phyloP scores from a whole-genome alignment of 805 yeast genomes.

The Candida krabiensis region DNA sequence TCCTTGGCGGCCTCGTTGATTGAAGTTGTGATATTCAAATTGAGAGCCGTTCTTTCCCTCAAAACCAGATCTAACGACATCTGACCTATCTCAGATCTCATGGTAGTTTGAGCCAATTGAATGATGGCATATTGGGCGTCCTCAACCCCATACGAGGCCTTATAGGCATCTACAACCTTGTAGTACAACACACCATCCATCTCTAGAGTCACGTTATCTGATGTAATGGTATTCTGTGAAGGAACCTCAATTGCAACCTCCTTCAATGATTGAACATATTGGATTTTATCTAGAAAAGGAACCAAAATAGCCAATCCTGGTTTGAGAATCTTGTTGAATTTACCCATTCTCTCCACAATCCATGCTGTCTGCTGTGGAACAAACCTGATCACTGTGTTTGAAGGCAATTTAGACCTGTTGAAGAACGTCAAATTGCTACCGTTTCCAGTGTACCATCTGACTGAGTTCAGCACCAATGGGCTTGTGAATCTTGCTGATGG shows the following conservation, averaged over 20 bases:
- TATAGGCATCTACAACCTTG: constrained; percentile 76
- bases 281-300: constrained; percentile 73
- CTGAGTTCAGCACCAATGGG: not conserved
- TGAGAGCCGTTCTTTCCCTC: constrained; percentile 71
- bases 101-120: constrained; percentile 86
- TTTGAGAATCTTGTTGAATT: constrained; percentile 62
- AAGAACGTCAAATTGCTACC: constrained; percentile 27
- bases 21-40: constrained; percentile 70
- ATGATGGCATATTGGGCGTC: constrained; percentile 83
- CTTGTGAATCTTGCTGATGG: not conserved
- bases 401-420: constrained; percentile 49
- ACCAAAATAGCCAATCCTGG: constrained; percentile 77
- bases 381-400: constrained; percentile 71
- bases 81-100: constrained; percentile 88
- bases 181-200: constrained; percentile 83
- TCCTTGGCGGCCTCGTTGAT: constrained; percentile 81
- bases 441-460: constrained; percentile 12
- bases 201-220: constrained; percentile 82
- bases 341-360: constrained; percentile 91
- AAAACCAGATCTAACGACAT: constrained; percentile 76
- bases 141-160: constrained; percentile 86
- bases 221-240: constrained; percentile 79
- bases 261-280: constrained; percentile 79
- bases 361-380: constrained; percentile 92
- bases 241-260: constrained; percentile 87